Conservation (phyloP, 306 rosid genomes). For the Glycine tomentella region DNA sequence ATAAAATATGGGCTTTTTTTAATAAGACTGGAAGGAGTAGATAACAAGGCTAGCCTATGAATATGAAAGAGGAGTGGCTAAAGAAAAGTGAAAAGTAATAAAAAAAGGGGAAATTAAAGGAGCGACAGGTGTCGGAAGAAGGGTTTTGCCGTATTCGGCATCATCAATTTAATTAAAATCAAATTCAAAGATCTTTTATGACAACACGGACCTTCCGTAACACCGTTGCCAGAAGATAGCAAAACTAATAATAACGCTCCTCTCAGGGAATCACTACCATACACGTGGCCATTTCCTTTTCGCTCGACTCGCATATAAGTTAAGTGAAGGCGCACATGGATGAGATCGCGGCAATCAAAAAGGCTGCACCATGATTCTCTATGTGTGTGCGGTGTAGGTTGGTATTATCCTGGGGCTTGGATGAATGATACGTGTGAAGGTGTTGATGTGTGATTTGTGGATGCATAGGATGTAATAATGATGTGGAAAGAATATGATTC, state of each 20-base stretch:
- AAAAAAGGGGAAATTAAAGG: background rate
- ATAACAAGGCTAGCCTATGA: too few species aligned
- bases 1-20: too few species aligned
- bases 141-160: constrained; percentile 38
- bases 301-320: background rate
- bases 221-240: constrained; percentile 1
- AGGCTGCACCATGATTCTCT: constrained; percentile 7
- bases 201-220: constrained; percentile 56
- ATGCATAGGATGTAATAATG: constrained; percentile 53
- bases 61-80: too few species aligned
- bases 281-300: constrained; percentile 38
- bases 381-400: constrained; percentile 41
- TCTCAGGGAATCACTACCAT: constrained; percentile 12
- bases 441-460: constrained; percentile 53
- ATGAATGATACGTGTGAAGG: constrained; percentile 60
- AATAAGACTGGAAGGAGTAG: too few species aligned
- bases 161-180: constrained; percentile 34
- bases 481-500: constrained; percentile 63
- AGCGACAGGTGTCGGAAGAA: constrained; percentile 55
- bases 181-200: constrained; percentile 52
- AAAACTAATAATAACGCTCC: background rate
- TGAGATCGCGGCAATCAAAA: background rate
- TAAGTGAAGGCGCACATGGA: background rate
- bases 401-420: background rate
- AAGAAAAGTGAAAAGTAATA: background rate